These are phyloP conservation scores for Penicillium sp. DNA, from an alignment of 2,329 filamentous ascomycete species.

Conservation along the genomic window DNA sequence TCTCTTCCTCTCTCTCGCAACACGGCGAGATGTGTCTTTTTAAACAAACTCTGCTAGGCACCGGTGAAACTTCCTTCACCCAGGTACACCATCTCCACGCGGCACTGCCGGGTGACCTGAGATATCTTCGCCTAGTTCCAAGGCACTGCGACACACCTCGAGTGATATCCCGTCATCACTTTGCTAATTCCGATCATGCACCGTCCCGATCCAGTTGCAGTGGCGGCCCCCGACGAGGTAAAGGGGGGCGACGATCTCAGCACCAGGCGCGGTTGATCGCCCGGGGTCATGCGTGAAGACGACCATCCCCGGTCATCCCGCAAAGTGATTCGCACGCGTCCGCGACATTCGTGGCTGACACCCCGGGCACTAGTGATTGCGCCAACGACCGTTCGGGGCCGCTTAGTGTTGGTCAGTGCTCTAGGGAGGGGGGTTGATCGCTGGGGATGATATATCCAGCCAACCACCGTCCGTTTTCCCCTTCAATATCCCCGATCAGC, in stretches of 20 bases:
- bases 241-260: constrained; percentile 16
- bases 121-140: constrained; percentile 16
- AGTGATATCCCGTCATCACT: constrained; percentile 3
- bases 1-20: neutral
- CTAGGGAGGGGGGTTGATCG: neutral
- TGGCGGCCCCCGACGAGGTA: constrained; percentile 15
- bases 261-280: constrained; percentile 20
- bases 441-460: constrained; percentile 6
- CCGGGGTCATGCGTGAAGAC: constrained; percentile 24
- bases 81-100: constrained; percentile 21
- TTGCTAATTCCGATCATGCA: constrained; percentile 10
- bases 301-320: constrained; percentile 15
- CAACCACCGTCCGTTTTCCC: constrained; percentile 4
- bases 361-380: constrained; percentile 7
- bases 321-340: constrained; percentile 24
- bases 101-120: constrained; percentile 26
- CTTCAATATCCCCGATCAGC: constrained; percentile 22
- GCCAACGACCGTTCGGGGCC: constrained; percentile 3
- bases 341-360: constrained; percentile 11
- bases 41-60: constrained; percentile 15
- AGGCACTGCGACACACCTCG: constrained; percentile 16
- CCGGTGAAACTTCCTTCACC: constrained; percentile 21
- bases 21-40: neutral
- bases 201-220: constrained; percentile 6
- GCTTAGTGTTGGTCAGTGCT: neutral